phyloP scores from a whole-genome alignment of 371 early-diverging fungal genomes.

The Rhizopus sp. region DNA sequence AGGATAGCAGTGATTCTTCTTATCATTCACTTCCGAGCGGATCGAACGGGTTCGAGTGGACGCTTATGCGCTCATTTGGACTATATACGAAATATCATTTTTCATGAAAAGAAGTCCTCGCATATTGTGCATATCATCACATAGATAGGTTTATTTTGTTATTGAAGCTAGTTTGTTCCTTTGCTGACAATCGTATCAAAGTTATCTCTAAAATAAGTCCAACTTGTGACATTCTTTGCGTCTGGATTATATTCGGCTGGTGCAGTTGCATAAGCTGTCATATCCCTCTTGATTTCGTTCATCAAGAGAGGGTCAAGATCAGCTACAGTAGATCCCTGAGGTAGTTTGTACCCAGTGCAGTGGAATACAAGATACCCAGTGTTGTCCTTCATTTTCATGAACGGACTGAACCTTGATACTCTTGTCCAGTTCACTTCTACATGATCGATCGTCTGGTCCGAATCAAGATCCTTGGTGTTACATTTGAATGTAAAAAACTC shows the following conservation, averaged over 20 bases:
- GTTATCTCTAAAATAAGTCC: slow-evolving; percentile 38
- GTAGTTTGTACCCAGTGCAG: slow-evolving; percentile 39
- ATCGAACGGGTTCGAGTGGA: no score
- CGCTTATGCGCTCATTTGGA: no score
- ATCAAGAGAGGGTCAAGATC: slow-evolving; percentile 26
- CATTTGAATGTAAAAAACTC: slow-evolving; percentile 43
- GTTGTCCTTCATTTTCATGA: slow-evolving; percentile 42
- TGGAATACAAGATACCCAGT: slow-evolving; percentile 36
- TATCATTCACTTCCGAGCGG: no score
- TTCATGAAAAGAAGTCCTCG: no score
- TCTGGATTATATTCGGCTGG: slow-evolving; percentile 25
- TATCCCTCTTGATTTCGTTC: slow-evolving; percentile 21
- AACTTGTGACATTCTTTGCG: slow-evolving; percentile 32
- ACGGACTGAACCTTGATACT: slow-evolving; percentile 30
- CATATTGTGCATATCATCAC: no score
- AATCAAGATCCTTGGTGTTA: slow-evolving; percentile 19
- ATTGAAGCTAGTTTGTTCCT: background rate
- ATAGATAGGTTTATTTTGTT: no score
- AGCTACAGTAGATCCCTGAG: slow-evolving; percentile 23
- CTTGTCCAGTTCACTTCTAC: slow-evolving; percentile 44
- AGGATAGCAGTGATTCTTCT: no score
- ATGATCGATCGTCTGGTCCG: slow-evolving; percentile 19
- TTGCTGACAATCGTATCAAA: slow-evolving; percentile 28
- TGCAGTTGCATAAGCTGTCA: slow-evolving; percentile 24
- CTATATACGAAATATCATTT: no score